Base-by-base conservation (phyloP, 1,284 basidiomycete species). In the Melampsora americana region DNA sequence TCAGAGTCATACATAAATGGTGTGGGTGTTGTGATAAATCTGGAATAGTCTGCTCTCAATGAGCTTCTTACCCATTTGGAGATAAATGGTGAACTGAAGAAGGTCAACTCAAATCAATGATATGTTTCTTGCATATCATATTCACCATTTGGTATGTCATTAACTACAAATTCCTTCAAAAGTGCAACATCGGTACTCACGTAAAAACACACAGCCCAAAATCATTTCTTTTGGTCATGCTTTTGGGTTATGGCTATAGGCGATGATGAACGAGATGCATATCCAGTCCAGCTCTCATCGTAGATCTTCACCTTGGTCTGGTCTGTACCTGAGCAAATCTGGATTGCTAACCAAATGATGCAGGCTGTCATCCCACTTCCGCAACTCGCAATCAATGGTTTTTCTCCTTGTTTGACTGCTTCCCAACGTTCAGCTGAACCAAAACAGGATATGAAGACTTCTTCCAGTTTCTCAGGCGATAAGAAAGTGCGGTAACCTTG, bases 361-460 rank as follows among this genome's bases (percentile, higher is more conserved):
- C 89, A 92, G 2, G 96, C 96, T 16, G 95, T 97, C 96, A 99
- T 99, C 20, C 96, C 96, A 80, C 80, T 82, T 7, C 84, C 84
- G 61, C 84, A 85, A 16, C 82, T 82, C 26, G 77, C 71, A 46
- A 67, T n/a, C 18, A 79, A 60, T 16, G 70, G 77, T 32, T 65
- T 76, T 23, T 78, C 50, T 18, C 79, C 80, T 42, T 78, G 78
- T 35, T 71, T 66, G 56, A 78, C 79, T 20, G 79, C 81, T 67
- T 83, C 82, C 59, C 82, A 77, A 2, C 79, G 77, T 46, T 80
- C 79, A 48, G 72, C 79, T 16, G 80, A 79, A 2, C 90, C 90
- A 44, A 93, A 84, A 9, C 87, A 86, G 30, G 86, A 83, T 50
- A 87, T 84, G 35, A 95, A 84, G n/a, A 86, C 88, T 66, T 84